These are phyloP conservation scores for Pinus tabuliformis DNA, from an alignment of 75 land plant species.

Conservation along the genomic window DNA sequence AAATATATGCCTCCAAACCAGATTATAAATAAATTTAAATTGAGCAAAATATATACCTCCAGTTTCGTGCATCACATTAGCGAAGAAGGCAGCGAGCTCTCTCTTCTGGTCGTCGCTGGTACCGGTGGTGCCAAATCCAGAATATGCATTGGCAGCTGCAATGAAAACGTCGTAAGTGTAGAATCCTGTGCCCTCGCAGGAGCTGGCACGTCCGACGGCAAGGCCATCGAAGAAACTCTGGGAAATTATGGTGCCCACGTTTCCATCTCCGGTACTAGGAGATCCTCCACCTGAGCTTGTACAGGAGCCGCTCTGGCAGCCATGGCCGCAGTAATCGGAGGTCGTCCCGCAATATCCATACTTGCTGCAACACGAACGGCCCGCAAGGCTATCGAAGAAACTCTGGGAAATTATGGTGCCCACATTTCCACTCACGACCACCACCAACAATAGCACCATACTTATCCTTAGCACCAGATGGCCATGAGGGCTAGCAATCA, in stretches of 20 bases:
- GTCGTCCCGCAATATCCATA: no score
- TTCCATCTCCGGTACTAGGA: no score
- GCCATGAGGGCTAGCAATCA: no score
- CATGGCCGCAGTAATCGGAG: no score
- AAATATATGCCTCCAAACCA: no score
- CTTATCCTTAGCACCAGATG: no score
- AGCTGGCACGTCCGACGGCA: background rate
- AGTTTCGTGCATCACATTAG: slow-evolving; percentile 12
- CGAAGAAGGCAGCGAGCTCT: slow-evolving; percentile 34
- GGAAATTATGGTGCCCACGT: background rate
- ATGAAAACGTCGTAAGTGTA: slow-evolving; percentile 21
- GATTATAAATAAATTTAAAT: no score
- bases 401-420: background rate
- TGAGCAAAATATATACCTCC: no score
- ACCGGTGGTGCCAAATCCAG: slow-evolving; percentile 26
- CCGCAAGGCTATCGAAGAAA: background rate
- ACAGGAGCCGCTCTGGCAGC: no score
- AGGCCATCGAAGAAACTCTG: background rate
- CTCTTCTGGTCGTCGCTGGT: slow-evolving; percentile 17
- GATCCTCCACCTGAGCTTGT: no score
- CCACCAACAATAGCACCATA: no score
- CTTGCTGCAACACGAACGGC: no score
- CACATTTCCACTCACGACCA: background rate
- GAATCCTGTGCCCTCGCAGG: background rate
- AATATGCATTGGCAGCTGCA: slow-evolving; percentile 9